A percentile compares a stretch with the other conserved stretches of the same genome.
Conservation (phyloP, 2,329 filamentous ascomycete genomes). For the Boeremia lycopersici region DNA sequence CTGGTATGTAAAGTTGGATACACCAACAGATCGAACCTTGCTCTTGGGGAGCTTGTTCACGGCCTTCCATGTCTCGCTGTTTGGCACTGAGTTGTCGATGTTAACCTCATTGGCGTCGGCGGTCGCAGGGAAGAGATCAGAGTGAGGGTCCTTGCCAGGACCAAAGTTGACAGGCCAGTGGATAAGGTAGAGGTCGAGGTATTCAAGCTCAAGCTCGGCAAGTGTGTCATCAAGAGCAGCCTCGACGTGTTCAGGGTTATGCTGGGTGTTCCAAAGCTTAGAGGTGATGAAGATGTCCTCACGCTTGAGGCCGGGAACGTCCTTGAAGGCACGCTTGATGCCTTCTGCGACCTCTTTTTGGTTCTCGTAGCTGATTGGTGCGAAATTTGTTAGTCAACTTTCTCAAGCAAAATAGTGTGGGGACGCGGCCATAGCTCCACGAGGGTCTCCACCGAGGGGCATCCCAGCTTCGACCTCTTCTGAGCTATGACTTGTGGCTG, state of each 20-base stretch:
- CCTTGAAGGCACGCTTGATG: constrained; percentile 38
- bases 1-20: constrained; percentile 41
- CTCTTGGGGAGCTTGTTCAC: constrained; percentile 49
- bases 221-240: constrained; percentile 73
- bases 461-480: constrained; percentile 19
- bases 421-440: constrained; percentile 25
- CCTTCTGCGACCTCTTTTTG: constrained; percentile 40
- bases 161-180: constrained; percentile 88
- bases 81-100: constrained; percentile 38
- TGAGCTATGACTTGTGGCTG: background rate
- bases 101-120: constrained; percentile 62
- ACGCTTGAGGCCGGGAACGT: constrained; percentile 35
- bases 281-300: constrained; percentile 62
- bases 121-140: constrained; percentile 34
- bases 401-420: constrained; percentile 1
- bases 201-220: constrained; percentile 82
- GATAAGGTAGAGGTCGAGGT: constrained; percentile 88
- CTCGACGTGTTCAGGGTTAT: constrained; percentile 71
- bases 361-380: constrained; percentile 42
- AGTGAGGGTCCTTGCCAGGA: constrained; percentile 50
- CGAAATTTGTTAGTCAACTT: constrained; percentile 29
- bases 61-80: constrained; percentile 45
- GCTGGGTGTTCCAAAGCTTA: constrained; percentile 92
- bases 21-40: constrained; percentile 40
- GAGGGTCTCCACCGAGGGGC: constrained; percentile 24